phyloP scores from a whole-genome alignment of 768 basidiomycete species.

The Lyophyllum shimeji region DNA sequence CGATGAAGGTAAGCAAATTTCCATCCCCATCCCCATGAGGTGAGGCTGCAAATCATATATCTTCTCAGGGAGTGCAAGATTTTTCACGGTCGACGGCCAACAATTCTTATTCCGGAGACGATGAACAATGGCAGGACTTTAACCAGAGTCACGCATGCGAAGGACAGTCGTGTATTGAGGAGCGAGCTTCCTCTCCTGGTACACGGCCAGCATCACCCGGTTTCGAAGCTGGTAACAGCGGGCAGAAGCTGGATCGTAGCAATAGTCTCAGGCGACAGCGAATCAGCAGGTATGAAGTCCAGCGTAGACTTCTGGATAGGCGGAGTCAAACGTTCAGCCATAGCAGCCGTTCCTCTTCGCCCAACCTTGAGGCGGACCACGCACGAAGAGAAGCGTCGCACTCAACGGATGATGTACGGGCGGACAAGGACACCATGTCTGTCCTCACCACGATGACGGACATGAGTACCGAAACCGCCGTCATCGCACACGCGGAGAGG shows the following conservation, averaged over 20 bases:
- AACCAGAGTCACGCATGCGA: background rate
- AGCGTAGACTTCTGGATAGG: conserved; percentile 44
- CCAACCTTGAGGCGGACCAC: background rate
- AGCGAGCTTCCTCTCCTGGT: conserved; percentile 12
- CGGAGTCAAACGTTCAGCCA: conserved; percentile 31
- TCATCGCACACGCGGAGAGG: conserved; percentile 48
- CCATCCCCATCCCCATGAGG: background rate
- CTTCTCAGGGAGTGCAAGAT: background rate
- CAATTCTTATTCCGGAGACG: background rate
- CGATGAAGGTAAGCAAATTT: background rate
- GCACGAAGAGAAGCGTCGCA: background rate
- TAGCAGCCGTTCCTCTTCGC: conserved; percentile 9
- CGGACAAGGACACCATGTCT: conserved; percentile 38
- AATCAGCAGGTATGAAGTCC: conserved; percentile 56
- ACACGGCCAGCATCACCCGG: conserved; percentile 7
- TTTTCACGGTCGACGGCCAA: background rate
- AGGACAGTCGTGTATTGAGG: background rate
- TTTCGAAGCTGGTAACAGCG: background rate
- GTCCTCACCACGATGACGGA: conserved; percentile 40
- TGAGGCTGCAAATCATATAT: background rate
- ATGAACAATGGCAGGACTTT: background rate
- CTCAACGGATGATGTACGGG: conserved; percentile 8
- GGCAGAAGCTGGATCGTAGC: background rate
- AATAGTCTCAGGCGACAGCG: conserved; percentile 26
- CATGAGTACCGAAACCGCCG: conserved; percentile 49